Conservation (phyloP, 306 rosid genomes). For the Trichosanthes truncata region DNA sequence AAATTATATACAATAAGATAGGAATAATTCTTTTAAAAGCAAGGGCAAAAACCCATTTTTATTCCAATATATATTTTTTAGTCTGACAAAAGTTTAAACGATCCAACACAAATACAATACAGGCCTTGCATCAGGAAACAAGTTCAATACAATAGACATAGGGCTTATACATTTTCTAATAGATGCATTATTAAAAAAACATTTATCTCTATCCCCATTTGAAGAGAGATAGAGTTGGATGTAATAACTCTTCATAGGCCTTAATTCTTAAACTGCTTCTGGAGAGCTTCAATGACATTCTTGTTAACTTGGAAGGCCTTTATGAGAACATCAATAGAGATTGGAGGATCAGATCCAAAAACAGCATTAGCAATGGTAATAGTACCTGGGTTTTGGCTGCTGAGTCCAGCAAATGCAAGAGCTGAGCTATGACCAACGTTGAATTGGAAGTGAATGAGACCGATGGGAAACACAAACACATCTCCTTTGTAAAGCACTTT, state of each 20-base stretch:
- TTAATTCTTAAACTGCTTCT: neutral
- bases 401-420: neutral
- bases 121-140: no score
- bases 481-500: neutral
- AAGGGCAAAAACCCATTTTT: neutral
- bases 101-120: neutral
- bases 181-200: no score
- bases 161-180: no score
- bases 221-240: no score
- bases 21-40: no score
- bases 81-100: neutral
- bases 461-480: constrained; percentile 1
- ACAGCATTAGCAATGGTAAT: constrained; percentile 3
- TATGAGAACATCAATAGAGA: neutral
- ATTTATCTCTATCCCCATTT: no score
- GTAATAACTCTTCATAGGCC: no score
- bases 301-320: neutral
- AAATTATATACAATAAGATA: no score
- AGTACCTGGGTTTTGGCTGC: constrained; percentile 4
- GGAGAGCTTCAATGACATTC: neutral
- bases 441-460: neutral
- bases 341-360: neutral
- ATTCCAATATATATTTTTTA: no score
- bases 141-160: no score
- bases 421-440: neutral